These are phyloP conservation scores for Cladosporium sp. DNA, from an alignment of 2,329 filamentous ascomycete species.

Conservation along the genomic window DNA sequence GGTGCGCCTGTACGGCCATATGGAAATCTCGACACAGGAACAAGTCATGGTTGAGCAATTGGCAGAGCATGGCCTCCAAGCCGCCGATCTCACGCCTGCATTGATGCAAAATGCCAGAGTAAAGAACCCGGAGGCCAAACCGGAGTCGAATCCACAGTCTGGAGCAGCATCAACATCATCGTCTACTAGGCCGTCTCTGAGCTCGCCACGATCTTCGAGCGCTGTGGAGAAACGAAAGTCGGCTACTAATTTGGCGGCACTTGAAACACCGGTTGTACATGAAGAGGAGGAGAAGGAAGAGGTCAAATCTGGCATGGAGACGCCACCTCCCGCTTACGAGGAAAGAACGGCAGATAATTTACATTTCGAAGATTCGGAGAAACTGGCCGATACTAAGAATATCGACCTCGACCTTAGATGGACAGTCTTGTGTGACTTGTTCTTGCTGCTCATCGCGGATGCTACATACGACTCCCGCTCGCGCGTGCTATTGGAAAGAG, in stretches of 20 bases:
- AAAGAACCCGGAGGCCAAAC: conserved; percentile 62
- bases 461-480: conserved; percentile 89
- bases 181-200: conserved; percentile 30
- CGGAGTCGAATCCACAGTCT: conserved; percentile 5
- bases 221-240: conserved; percentile 16
- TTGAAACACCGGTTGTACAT: conserved; percentile 32
- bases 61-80: conserved; percentile 82
- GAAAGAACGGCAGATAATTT: conserved; percentile 66
- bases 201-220: conserved; percentile 22
- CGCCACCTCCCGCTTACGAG: conserved; percentile 49
- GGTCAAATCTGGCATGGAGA: conserved; percentile 12
- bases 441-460: conserved; percentile 93
- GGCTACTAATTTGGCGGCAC: conserved; percentile 19
- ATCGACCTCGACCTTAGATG: conserved; percentile 95
- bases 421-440: conserved; percentile 95
- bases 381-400: conserved; percentile 73
- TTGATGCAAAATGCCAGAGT: conserved; percentile 90
- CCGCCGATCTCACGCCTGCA: conserved; percentile 74
- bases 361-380: conserved; percentile 74
- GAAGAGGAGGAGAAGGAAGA: conserved; percentile 14
- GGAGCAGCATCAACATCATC: conserved; percentile 16
- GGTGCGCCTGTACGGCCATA: conserved; percentile 87
- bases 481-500: conserved; percentile 73
- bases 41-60: conserved; percentile 99
- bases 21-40: conserved; percentile 88